Evolutionary conservation across 1,284 basidiomycete genomes (phyloP), one percentile per base, ranked within the genome.

Genomic region (Rhodotorula sp.): DNA sequence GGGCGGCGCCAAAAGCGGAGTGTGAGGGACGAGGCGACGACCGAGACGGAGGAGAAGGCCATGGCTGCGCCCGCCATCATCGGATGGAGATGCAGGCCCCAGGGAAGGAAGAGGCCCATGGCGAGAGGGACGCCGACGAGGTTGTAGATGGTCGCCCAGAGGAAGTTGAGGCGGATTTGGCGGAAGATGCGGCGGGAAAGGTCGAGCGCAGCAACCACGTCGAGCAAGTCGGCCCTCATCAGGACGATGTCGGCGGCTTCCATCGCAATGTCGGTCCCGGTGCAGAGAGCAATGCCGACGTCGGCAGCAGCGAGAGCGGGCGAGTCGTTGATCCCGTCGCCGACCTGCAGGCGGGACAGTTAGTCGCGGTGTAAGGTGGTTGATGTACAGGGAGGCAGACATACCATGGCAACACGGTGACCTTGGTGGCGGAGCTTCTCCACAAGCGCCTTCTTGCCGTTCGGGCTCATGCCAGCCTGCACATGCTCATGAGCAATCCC

Each of bases 241-340:
- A 99, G 88, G 20, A 99, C 94, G 70, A 99, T 89, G 80, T 96
- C 93, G 13, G 96, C 96, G 0, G 96, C 95, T 82, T 98, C 95
- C 70, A 99, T 90, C 6, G 96, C 96, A 50, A 99, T 92, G 31
- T 93, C 94, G 10, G 96, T 94, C 30, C 96, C 96, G 0, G 92
- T 92, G 26, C 91, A 92, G 1, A 99, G 86, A 0, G 96, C 96
- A 71, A 99, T 95, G 31, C 96, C 96, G 44, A 99, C 89, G 3
- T 92, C 92, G 0, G 95, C 92, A 4, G 91, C 91, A 24, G 95
- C 94, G 2, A 99, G 87, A 1, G 95, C 96, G 1, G 94, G 95
- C 1, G 94, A 95, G 80, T 99, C 96, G 80, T 99, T 99, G 82
- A 99, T 96, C 26, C 96, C 96, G 80, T 99, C 96, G 28, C 96